Evolutionary conservation across 768 basidiomycete genomes (phyloP).

Genomic region (Termitomyces sp.): DNA sequence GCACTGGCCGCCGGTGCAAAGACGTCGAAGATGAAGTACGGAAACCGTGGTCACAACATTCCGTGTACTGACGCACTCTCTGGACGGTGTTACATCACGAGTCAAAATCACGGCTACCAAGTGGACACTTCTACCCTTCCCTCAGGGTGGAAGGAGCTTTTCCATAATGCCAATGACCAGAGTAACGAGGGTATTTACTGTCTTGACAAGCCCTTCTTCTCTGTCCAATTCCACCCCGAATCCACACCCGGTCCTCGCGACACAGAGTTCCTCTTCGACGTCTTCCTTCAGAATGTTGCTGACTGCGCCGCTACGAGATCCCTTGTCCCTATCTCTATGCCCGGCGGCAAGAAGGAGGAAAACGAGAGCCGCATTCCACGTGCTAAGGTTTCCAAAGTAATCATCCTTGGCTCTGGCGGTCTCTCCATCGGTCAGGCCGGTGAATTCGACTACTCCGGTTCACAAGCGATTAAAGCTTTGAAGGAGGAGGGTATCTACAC

Average conservation of each 20-base stretch:
- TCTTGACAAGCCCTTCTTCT: conserved; percentile 91
- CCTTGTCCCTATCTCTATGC: conserved; percentile 58
- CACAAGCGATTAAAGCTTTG: conserved; percentile 98
- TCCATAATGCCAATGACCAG: conserved; percentile 93
- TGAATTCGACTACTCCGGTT: conserved; percentile 99
- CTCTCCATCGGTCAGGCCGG: conserved; percentile 98
- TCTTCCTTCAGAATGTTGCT: conserved; percentile 84
- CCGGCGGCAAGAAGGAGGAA: conserved; percentile 76
- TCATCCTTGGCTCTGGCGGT: conserved; percentile 96
- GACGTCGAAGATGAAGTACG: conserved; percentile 99
- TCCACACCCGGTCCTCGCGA: conserved; percentile 95
- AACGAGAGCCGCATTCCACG: conserved; percentile 71
- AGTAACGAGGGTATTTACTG: conserved; percentile 98
- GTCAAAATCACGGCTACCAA: conserved; percentile 98
- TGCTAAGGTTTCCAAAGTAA: conserved; percentile 82
- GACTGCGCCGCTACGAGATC: conserved; percentile 61
- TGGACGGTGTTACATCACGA: conserved; percentile 97
- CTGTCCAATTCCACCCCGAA: conserved; percentile 99
- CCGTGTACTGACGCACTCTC: conserved; percentile 93
- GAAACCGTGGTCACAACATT: conserved; percentile 98
- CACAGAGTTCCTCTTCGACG: conserved; percentile 98
- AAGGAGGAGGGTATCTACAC: conserved; percentile 99
- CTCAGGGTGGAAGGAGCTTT: conserved; percentile 87
- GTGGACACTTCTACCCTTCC: conserved; percentile 81
- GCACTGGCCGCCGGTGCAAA: conserved; percentile 90